These are phyloP conservation scores for Pichia gijzeniarum DNA, from an alignment of 805 yeast genomes.

Conservation along the genomic window DNA sequence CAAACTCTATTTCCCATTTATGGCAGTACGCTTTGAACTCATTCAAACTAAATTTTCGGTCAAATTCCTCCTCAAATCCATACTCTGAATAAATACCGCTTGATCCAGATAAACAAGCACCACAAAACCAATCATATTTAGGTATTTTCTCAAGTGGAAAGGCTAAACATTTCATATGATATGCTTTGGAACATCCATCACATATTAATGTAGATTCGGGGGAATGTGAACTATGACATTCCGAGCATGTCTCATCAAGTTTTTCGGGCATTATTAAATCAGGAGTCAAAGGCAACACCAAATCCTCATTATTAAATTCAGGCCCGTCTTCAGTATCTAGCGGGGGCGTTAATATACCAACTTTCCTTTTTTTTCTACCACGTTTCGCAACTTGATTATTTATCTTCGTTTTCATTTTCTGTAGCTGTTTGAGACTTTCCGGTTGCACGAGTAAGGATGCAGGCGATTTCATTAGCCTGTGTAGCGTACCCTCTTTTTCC, in stretches of 20 bases:
- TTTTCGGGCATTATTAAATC: slow-evolving; percentile 11
- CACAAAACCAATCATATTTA: slow-evolving; percentile 69
- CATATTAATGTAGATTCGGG: slow-evolving; percentile 52
- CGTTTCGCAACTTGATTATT: neutral
- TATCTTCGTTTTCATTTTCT: slow-evolving; percentile 7
- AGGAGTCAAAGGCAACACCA: slow-evolving; percentile 1
- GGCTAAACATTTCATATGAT: slow-evolving; percentile 58
- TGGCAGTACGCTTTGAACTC: slow-evolving; percentile 56
- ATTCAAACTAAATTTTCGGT: slow-evolving; percentile 39
- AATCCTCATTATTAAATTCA: neutral
- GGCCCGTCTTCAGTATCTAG: neutral
- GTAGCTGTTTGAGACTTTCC: slow-evolving; percentile 2
- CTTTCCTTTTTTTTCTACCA: neutral
- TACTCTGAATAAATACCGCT: slow-evolving; percentile 56
- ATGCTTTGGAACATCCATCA: slow-evolving; percentile 66
- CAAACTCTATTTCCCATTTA: slow-evolving; percentile 35
- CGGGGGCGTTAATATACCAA: slow-evolving; percentile 6
- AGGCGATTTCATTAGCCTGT: slow-evolving; percentile 3
- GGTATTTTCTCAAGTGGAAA: slow-evolving; percentile 45
- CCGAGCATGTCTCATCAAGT: slow-evolving; percentile 18
- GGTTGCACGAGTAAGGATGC: slow-evolving; percentile 9
- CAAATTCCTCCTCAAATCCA: slow-evolving; percentile 67
- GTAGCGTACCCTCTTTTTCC: neutral
- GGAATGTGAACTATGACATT: slow-evolving; percentile 42
- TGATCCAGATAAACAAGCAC: slow-evolving; percentile 69